Conservation (phyloP, 73 alveolate genomes). For the Urostyla sp. region DNA sequence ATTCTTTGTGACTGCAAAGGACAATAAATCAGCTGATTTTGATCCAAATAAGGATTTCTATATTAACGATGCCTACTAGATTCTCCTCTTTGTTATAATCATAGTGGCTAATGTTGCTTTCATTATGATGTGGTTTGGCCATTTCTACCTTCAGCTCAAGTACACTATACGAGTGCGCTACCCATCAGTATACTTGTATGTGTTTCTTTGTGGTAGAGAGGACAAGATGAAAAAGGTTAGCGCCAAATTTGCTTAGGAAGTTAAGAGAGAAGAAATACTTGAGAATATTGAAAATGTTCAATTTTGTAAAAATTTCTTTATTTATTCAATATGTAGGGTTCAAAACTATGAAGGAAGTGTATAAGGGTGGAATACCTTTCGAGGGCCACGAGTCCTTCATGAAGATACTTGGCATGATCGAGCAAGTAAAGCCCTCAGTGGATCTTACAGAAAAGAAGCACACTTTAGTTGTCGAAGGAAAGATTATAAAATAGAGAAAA, state of each 20-base stretch:
- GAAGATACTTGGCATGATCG: background rate
- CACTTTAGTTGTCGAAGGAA: slow-evolving; percentile 23
- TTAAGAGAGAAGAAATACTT: slow-evolving; percentile 20
- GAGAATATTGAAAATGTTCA: slow-evolving; percentile 22
- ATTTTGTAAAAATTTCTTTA: background rate
- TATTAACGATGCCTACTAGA: background rate
- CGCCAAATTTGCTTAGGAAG: background rate
- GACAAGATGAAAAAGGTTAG: slow-evolving; percentile 5
- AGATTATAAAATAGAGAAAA: background rate
- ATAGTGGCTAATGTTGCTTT: background rate
- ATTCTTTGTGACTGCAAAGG: slow-evolving; percentile 49
- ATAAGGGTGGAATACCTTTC: background rate
- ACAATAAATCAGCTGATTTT: background rate
- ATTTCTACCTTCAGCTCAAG: background rate
- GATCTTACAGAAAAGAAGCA: slow-evolving; percentile 7
- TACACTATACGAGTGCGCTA: background rate
- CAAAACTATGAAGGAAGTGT: slow-evolving; percentile 22
- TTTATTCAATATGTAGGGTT: background rate
- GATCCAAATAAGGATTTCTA: slow-evolving; percentile 21
- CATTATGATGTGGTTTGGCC: background rate
- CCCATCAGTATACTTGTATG: background rate
- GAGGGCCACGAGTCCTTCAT: slow-evolving; percentile 17
- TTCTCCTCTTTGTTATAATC: background rate
- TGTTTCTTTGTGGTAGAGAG: slow-evolving; percentile 10
- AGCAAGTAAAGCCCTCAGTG: background rate